A percentile compares a stretch with the other conserved stretches of the same genome.
Conservation (phyloP, 345 rosid species). For the Camelina hispida region DNA sequence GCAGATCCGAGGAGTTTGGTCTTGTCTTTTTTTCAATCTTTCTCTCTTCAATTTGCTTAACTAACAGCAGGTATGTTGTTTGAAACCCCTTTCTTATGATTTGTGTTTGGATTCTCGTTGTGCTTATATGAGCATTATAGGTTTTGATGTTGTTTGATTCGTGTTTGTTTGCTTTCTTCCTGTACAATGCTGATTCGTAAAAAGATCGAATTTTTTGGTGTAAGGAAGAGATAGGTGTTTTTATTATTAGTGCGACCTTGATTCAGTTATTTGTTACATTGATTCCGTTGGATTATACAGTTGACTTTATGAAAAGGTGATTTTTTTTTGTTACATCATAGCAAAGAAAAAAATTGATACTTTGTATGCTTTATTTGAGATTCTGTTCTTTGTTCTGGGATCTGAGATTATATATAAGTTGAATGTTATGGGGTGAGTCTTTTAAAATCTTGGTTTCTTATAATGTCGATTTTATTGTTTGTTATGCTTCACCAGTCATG, state of each 20-base stretch:
- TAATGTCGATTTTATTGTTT: background rate
- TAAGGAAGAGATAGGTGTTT: conserved; percentile 31
- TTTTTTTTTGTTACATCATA: background rate
- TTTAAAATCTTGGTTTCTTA: conserved; percentile 58
- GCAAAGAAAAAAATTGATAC: background rate
- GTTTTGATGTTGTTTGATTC: conserved; percentile 33
- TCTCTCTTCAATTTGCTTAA: conserved; percentile 18
- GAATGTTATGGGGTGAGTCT: conserved; percentile 52
- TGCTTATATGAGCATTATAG: background rate
- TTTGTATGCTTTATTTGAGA: background rate
- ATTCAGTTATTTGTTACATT: background rate
- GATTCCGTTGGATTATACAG: conserved; percentile 2
- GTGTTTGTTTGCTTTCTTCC: background rate
- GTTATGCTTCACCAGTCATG: conserved; percentile 57
- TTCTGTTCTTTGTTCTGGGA: conserved; percentile 2
- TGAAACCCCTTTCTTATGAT: background rate
- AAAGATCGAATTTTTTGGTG: background rate
- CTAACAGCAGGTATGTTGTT: conserved; percentile 7
- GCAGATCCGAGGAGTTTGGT: conserved; percentile 96
- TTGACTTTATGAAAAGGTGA: background rate
- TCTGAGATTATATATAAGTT: conserved; percentile 46
- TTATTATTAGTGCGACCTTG: too few species aligned
- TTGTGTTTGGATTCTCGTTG: background rate
- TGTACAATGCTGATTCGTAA: conserved; percentile 5
- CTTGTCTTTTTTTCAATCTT: conserved; percentile 29